These are phyloP conservation scores for Arctium minus DNA, from an alignment of 129 eudicot genomes.

Conservation along the genomic window DNA sequence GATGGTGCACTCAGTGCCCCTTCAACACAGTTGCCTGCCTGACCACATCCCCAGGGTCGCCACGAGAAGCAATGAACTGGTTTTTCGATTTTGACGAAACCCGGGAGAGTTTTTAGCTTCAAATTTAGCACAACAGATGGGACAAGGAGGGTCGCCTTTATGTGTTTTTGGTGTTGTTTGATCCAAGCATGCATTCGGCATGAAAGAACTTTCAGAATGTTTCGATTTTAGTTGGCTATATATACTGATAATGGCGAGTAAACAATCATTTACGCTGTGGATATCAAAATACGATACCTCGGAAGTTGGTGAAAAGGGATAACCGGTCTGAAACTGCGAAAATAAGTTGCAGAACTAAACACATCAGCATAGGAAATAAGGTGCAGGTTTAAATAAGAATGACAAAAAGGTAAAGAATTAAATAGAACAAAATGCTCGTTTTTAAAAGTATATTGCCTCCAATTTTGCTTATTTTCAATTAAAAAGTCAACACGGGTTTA, in stretches of 20 bases:
- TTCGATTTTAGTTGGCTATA: background rate
- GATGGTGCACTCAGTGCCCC: conserved; percentile 73
- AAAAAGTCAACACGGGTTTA: too few species aligned
- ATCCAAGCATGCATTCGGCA: conserved; percentile 74
- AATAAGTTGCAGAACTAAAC: background rate
- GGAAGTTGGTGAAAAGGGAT: conserved; percentile 39
- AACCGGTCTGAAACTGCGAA: background rate
- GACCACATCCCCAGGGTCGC: conserved; percentile 78
- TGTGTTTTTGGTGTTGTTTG: conserved; percentile 72
- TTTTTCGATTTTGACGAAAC: conserved; percentile 44
- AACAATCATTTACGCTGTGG: too few species aligned
- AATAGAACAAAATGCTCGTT: too few species aligned
- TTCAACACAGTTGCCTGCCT: conserved; percentile 71
- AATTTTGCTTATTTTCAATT: too few species aligned
- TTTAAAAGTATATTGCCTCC: too few species aligned
- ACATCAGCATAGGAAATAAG: too few species aligned
- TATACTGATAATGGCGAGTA: too few species aligned
- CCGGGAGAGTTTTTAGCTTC: conserved; percentile 43
- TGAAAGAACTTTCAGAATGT: conserved; percentile 39
- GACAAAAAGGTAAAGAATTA: too few species aligned
- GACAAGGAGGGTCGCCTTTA: conserved; percentile 84
- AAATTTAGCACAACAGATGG: conserved; percentile 44
- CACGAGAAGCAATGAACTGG: conserved; percentile 23
- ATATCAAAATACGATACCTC: conserved; percentile 34
- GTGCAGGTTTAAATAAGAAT: too few species aligned